Conservation (phyloP, 169 alveolate species). For the Plasmodium blacklocki region DNA sequence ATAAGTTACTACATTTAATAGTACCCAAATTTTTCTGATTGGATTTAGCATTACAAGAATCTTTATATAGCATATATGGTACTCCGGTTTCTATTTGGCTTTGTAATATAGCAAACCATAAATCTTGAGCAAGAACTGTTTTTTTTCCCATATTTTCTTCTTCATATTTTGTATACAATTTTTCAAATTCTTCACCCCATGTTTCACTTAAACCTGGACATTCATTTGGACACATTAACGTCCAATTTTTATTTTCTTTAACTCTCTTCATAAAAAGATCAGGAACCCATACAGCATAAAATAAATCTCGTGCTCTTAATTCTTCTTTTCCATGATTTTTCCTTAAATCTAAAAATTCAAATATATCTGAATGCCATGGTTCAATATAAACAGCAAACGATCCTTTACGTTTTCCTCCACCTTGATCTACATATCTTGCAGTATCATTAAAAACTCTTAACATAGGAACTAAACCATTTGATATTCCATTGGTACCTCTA, state of each 20-base stretch:
- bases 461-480: constrained; percentile 99
- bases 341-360: constrained; percentile 95
- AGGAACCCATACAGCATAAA: constrained; percentile 99
- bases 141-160: constrained; percentile 93
- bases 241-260: constrained; percentile 95
- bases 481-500: constrained; percentile 98
- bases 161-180: constrained; percentile 92
- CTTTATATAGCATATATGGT: constrained; percentile 98
- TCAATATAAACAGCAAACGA: constrained; percentile 98
- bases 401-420: constrained; percentile 98
- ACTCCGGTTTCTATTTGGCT: constrained; percentile 99
- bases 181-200: constrained; percentile 97
- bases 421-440: constrained; percentile 96
- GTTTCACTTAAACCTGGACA: constrained; percentile 96
- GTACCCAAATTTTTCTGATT: constrained; percentile 98
- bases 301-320: constrained; percentile 97
- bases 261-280: constrained; percentile 99
- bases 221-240: constrained; percentile 99
- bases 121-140: constrained; percentile 95
- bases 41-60: constrained; percentile 95
- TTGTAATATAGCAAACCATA: constrained; percentile 97
- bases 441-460: constrained; percentile 96
- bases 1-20: constrained; percentile 95
- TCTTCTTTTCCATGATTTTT: constrained; percentile 99
- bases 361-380: constrained; percentile 99